Evolutionary conservation across 306 rosid genomes (phyloP).

Genomic region (Glycine latifolia): DNA sequence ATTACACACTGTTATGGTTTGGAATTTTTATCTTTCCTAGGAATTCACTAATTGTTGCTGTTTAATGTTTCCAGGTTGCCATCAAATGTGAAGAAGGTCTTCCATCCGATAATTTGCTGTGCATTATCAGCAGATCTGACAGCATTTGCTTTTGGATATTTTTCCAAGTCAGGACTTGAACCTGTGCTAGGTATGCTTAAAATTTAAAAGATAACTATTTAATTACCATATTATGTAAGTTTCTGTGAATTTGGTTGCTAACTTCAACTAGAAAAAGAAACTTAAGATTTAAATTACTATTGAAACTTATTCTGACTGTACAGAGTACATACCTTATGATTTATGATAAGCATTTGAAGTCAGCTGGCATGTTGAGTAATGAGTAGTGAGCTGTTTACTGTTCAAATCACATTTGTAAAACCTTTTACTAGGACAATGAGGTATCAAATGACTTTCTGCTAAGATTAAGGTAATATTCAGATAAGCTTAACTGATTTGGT

Average conservation of each 20-base stretch:
- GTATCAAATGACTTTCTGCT: conserved; percentile 22
- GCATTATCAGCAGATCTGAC: conserved; percentile 81
- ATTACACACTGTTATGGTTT: neutral
- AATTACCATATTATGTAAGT: conserved; percentile 15
- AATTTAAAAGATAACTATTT: conserved; percentile 39
- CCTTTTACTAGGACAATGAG: conserved; percentile 20
- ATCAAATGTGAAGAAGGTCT: conserved; percentile 74
- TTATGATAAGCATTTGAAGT: conserved; percentile 27
- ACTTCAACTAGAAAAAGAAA: conserved; percentile 16
- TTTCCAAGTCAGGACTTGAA: conserved; percentile 82
- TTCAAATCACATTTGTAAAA: conserved; percentile 28
- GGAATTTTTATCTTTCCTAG: neutral
- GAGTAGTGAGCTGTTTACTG: neutral
- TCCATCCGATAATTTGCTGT: conserved; percentile 96
- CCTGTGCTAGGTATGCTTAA: conserved; percentile 83
- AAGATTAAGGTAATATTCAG: neutral
- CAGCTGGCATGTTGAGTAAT: conserved; percentile 23
- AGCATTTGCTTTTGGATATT: conserved; percentile 78
- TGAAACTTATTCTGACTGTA: conserved; percentile 25
- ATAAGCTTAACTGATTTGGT: conserved; percentile 18
- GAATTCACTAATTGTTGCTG: conserved; percentile 25
- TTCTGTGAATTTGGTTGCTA: conserved; percentile 24
- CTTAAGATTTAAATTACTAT: conserved; percentile 5
- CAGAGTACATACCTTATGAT: conserved; percentile 4
- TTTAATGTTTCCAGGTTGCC: conserved; percentile 68